Evolutionary conservation across 2,329 filamentous ascomycete species (phyloP).

Genomic region (Sporothrix pallida): DNA sequence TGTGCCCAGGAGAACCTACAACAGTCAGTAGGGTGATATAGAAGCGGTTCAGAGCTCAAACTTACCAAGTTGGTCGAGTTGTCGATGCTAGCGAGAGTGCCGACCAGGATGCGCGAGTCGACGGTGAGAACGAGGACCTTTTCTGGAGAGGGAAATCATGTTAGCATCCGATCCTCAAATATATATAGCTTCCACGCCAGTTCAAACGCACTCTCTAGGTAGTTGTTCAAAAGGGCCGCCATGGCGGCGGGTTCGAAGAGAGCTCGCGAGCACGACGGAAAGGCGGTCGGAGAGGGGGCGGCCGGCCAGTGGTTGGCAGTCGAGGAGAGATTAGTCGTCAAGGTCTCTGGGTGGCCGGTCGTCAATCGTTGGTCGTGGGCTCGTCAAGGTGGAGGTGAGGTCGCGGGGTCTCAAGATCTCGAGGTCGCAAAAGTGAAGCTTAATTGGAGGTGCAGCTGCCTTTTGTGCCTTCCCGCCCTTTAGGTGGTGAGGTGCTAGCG

Average conservation of each 20-base stretch:
- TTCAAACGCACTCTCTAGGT: constrained; percentile 46
- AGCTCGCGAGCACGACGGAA: constrained; percentile 29
- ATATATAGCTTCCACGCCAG: too few species aligned
- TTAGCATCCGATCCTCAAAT: too few species aligned
- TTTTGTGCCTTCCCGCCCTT: constrained; percentile 11
- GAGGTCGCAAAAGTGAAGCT: not conserved
- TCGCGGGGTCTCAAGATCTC: not conserved
- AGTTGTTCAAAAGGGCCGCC: constrained; percentile 42
- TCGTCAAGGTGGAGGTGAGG: not conserved
- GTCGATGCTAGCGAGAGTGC: constrained; percentile 84
- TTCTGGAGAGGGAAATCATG: constrained; percentile 64
- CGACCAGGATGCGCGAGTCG: constrained; percentile 85
- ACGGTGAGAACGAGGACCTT: constrained; percentile 90
- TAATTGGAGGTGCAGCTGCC: constrained; percentile 20
- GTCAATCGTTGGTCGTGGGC: not conserved
- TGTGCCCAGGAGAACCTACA: constrained; percentile 76
- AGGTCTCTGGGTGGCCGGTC: not conserved
- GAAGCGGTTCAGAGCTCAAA: not conserved
- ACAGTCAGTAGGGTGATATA: not conserved
- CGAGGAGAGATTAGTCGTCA: not conserved
- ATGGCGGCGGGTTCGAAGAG: constrained; percentile 35
- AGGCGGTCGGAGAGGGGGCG: not conserved
- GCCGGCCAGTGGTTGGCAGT: not conserved
- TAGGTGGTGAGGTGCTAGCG: constrained; percentile 4
- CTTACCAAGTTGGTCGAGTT: constrained; percentile 84